These are phyloP conservation scores for Colletotrichum phormii DNA, from an alignment of 2,329 filamentous ascomycete species.

Conservation along the genomic window DNA sequence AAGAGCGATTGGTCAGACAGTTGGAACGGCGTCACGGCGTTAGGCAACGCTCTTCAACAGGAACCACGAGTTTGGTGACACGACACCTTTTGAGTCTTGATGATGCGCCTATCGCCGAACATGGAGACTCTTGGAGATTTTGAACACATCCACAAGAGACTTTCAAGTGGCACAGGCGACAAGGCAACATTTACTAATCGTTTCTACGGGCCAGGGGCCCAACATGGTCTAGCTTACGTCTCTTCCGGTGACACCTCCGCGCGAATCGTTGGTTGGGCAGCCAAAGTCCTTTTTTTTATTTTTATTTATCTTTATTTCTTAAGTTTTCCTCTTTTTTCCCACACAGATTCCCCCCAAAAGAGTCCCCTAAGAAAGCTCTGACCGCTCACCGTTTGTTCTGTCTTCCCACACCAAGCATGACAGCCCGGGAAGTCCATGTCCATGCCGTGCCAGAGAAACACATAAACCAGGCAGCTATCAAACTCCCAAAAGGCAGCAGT, in stretches of 20 bases:
- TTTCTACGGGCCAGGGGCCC: background rate
- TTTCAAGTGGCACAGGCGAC: background rate
- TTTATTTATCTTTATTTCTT: background rate
- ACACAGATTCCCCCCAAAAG: background rate
- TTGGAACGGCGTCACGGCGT: background rate
- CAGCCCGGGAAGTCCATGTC: background rate
- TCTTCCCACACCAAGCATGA: background rate
- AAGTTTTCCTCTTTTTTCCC: background rate
- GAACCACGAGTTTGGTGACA: background rate
- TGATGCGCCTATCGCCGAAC: background rate
- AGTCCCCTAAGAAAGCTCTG: background rate
- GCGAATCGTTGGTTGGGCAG: background rate
- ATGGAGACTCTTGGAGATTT: background rate
- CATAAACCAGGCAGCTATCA: conserved; percentile 3
- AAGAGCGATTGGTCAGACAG: background rate
- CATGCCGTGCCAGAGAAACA: background rate
- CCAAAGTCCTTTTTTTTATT: background rate
- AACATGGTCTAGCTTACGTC: conserved; percentile 5
- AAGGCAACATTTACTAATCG: background rate
- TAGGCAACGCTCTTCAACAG: background rate
- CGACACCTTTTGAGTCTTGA: background rate
- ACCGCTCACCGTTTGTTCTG: background rate
- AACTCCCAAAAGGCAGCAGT: conserved; percentile 12
- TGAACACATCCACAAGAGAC: background rate
- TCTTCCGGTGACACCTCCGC: conserved; percentile 4